Percentiles rank a stretch among this genome's conserved stretches.
These are phyloP conservation scores for Flaveria linearis DNA, from an alignment of 129 eudicot genomes.

Conservation along the genomic window DNA sequence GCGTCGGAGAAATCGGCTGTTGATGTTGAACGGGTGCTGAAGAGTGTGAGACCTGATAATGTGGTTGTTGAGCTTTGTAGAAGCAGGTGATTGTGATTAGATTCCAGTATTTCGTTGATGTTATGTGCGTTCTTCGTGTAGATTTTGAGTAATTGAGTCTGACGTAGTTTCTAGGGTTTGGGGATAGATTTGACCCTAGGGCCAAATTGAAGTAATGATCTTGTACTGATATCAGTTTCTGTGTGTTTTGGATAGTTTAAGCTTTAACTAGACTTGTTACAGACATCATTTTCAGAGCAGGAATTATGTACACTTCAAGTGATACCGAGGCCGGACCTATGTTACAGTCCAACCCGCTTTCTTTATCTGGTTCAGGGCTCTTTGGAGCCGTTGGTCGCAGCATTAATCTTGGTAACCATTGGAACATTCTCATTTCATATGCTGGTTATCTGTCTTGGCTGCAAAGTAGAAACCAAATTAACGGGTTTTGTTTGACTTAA, in stretches of 20 bases:
- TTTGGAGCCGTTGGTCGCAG: conserved; percentile 86
- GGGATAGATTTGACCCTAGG: neutral
- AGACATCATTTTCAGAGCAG: conserved; percentile 91
- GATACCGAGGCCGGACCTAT: conserved; percentile 45
- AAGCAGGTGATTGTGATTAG: conserved; percentile 68
- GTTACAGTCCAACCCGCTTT: conserved; percentile 65
- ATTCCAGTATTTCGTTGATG: no score
- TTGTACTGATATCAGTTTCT: neutral
- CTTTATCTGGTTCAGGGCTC: conserved; percentile 76
- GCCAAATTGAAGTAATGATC: neutral
- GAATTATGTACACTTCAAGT: conserved; percentile 86
- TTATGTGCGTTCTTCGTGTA: no score
- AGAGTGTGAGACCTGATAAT: conserved; percentile 71
- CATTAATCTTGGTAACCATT: conserved; percentile 69
- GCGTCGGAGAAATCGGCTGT: conserved; percentile 56
- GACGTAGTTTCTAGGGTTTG: neutral
- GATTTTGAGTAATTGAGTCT: no score
- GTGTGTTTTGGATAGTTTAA: conserved; percentile 5
- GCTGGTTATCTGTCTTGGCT: conserved; percentile 3
- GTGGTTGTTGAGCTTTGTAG: conserved; percentile 97
- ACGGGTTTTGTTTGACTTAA: conserved; percentile 4
- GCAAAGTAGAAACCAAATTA: neutral
- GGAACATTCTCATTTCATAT: conserved; percentile 5
- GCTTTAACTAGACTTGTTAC: conserved; percentile 67
- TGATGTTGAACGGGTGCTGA: conserved; percentile 80